Percentiles rank a stretch among this genome's conserved stretches.
phyloP scores from a whole-genome alignment of 306 rosid species.

The Cucumis hystrix region DNA sequence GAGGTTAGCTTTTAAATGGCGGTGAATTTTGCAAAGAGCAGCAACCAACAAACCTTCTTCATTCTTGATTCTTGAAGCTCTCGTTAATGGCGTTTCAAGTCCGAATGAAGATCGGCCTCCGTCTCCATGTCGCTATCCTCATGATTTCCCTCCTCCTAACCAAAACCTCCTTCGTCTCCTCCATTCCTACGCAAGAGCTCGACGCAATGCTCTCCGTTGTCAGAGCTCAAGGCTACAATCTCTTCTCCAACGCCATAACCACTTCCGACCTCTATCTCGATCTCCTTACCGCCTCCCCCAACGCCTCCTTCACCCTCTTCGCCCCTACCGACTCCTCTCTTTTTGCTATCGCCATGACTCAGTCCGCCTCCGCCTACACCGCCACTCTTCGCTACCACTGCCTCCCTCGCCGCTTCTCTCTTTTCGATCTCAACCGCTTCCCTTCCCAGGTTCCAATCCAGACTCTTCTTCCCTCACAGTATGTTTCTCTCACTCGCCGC shows the following conservation, averaged over 20 bases:
- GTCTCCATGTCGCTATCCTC: neutral
- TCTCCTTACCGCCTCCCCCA: conserved; percentile 15
- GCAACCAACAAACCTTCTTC: neutral
- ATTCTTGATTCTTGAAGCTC: conserved; percentile 11
- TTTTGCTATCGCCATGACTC: conserved; percentile 48
- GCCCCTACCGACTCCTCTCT: conserved; percentile 55
- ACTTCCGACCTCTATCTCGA: conserved; percentile 43
- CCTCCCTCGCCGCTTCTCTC: conserved; percentile 43
- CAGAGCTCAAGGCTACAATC: conserved; percentile 42
- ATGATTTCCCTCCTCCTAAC: neutral
- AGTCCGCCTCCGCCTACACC: conserved; percentile 31
- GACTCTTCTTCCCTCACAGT: conserved; percentile 26
- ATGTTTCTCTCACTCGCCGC: conserved; percentile 11
- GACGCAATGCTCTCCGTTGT: conserved; percentile 34
- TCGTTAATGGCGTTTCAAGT: conserved; percentile 7
- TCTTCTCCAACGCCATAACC: conserved; percentile 52
- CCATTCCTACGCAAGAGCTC: conserved; percentile 24
- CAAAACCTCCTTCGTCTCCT: neutral
- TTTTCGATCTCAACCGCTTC: conserved; percentile 27
- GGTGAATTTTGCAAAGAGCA: neutral
- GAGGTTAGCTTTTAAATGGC: neutral
- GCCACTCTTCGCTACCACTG: conserved; percentile 49
- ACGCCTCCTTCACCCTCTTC: conserved; percentile 39
- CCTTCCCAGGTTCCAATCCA: conserved; percentile 21
- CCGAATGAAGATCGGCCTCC: neutral